These are phyloP conservation scores for Chlorella sp. DNA, from an alignment of 139 green algal species.

Conservation along the genomic window DNA sequence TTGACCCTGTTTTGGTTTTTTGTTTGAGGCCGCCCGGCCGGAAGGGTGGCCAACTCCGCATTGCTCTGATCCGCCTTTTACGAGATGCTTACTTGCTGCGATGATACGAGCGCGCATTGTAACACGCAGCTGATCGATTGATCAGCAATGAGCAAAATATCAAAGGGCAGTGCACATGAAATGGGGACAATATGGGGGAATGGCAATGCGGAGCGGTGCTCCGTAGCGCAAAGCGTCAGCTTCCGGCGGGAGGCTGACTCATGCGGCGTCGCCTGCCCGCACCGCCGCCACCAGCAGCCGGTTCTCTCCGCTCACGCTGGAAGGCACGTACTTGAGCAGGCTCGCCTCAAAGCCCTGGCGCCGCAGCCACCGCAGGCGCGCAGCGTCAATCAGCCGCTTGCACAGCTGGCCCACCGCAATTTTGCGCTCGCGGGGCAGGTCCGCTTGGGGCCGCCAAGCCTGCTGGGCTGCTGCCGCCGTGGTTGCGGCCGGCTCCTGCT, in stretches of 20 bases:
- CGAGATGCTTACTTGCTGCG: too few species aligned
- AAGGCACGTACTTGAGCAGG: slow-evolving; percentile 53
- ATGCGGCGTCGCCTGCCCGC: neutral
- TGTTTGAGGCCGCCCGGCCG: too few species aligned
- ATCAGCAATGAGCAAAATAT: too few species aligned
- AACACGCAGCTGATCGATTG: too few species aligned
- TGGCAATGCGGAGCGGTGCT: neutral
- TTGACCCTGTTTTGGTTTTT: too few species aligned
- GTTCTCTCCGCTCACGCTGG: slow-evolving; percentile 65
- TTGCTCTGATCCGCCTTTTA: too few species aligned
- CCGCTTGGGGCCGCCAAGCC: slow-evolving; percentile 29
- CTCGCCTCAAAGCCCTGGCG: slow-evolving; percentile 27
- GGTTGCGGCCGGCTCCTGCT: neutral
- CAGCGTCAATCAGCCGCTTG: slow-evolving; percentile 78
- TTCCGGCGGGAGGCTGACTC: too few species aligned
- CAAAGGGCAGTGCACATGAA: neutral
- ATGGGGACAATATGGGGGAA: neutral
- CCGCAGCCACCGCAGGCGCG: slow-evolving; percentile 63
- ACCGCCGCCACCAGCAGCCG: slow-evolving; percentile 52
- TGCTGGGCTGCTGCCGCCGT: neutral
- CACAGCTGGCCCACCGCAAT: slow-evolving; percentile 64
- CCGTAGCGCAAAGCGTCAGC: neutral
- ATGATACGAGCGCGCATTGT: too few species aligned
- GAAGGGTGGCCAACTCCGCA: too few species aligned
- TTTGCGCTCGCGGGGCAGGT: slow-evolving; percentile 33